Evolutionary conservation across 2,329 filamentous ascomycete species (phyloP).

Genomic region (Daldinia eschscholtzii): DNA sequence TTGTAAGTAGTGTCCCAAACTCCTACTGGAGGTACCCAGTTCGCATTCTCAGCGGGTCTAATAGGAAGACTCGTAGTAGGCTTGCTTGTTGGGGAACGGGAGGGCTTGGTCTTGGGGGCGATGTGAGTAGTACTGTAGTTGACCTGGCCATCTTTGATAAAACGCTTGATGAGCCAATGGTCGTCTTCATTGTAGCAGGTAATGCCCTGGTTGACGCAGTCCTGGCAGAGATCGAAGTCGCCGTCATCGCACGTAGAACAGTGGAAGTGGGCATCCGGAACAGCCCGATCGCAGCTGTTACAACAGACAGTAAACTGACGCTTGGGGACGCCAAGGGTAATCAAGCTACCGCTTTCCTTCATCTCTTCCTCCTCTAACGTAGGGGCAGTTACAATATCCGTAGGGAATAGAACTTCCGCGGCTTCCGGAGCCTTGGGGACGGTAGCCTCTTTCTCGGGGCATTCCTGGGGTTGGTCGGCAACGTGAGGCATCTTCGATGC

Average conservation of each 20-base stretch:
- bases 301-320: slow-evolving; percentile 86
- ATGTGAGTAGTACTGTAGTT: slow-evolving; percentile 89
- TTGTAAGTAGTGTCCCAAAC: slow-evolving; percentile 36
- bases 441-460: slow-evolving; percentile 14
- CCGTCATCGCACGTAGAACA: slow-evolving; percentile 93
- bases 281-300: slow-evolving; percentile 85
- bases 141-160: slow-evolving; percentile 81
- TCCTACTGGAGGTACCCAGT: not conserved
- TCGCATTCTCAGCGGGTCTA: slow-evolving; percentile 30
- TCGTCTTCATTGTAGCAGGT: slow-evolving; percentile 80
- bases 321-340: slow-evolving; percentile 37
- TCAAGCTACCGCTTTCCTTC: slow-evolving; percentile 15
- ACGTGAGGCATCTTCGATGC: slow-evolving; percentile 29
- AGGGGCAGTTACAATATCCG: not conserved
- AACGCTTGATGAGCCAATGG: slow-evolving; percentile 96
- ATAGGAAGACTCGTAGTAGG: slow-evolving; percentile 39
- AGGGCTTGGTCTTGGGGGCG: slow-evolving; percentile 73
- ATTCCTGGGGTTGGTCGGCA: slow-evolving; percentile 31
- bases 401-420: not conserved
- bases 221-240: slow-evolving; percentile 91
- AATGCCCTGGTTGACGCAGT: slow-evolving; percentile 80
- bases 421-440: not conserved
- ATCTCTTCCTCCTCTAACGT: not conserved
- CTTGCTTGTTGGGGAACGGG: slow-evolving; percentile 49
- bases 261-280: slow-evolving; percentile 89